Evolutionary conservation across 2,329 filamentous ascomycete species (phyloP).

Genomic region (Fusarium mundagurra): DNA sequence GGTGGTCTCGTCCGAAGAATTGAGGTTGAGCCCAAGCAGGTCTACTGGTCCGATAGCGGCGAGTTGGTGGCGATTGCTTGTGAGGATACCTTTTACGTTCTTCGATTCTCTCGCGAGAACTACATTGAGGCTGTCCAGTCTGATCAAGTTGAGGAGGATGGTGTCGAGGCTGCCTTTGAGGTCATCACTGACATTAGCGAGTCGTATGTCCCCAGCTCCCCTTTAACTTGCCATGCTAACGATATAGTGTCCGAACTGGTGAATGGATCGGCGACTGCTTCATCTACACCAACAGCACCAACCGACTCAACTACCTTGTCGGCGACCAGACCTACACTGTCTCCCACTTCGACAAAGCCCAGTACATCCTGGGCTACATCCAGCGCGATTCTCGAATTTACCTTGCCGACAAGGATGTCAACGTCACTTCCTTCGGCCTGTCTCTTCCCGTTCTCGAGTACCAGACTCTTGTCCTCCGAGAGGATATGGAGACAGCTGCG

Average conservation of each 20-base stretch:
- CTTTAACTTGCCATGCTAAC: not conserved
- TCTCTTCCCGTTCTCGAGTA: constrained; percentile 96
- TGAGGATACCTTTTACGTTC: constrained; percentile 93
- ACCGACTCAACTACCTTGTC: constrained; percentile 96
- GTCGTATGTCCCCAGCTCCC: constrained; percentile 60
- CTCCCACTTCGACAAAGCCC: constrained; percentile 93
- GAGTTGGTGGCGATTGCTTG: constrained; percentile 93
- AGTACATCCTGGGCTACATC: constrained; percentile 96
- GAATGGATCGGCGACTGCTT: constrained; percentile 99
- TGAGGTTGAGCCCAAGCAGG: constrained; percentile 76
- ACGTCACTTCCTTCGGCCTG: constrained; percentile 87
- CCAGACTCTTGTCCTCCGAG: constrained; percentile 92
- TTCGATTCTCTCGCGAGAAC: constrained; percentile 89
- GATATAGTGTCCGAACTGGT: constrained; percentile 81
- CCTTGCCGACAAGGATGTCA: constrained; percentile 94
- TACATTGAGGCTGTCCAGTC: constrained; percentile 85
- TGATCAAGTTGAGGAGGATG: constrained; percentile 86
- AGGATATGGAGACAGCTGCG: constrained; percentile 89
- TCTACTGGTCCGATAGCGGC: constrained; percentile 98
- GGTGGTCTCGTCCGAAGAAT: constrained; percentile 91
- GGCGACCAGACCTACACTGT: constrained; percentile 98
- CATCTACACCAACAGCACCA: constrained; percentile 97
- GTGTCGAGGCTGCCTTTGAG: constrained; percentile 95
- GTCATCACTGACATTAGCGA: constrained; percentile 96
- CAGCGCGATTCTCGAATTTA: constrained; percentile 96